Percentiles rank a stretch among this genome's conserved stretches.
Conservation (phyloP, 345 rosid species). For the Rhodomyrtus tomentosa region DNA sequence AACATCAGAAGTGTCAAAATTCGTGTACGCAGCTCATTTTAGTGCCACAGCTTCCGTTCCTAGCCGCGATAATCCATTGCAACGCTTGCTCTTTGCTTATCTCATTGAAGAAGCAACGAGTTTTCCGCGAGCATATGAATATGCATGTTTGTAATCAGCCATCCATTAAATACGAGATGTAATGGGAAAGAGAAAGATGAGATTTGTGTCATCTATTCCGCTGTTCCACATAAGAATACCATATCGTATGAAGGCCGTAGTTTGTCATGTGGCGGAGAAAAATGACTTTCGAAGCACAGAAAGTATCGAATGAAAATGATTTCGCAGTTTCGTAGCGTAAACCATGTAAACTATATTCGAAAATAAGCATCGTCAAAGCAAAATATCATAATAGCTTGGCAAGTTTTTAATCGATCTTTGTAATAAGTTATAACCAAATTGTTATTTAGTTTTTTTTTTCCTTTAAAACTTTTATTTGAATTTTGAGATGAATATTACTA, state of each 20-base stretch:
- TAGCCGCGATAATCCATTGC: not conserved
- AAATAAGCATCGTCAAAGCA: not conserved
- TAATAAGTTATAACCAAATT: not conserved
- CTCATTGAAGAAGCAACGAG: not conserved
- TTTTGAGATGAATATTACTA: not conserved
- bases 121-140: not conserved
- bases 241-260: not conserved
- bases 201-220: not conserved
- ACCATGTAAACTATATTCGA: not conserved
- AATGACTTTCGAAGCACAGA: not conserved
- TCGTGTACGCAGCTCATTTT: too few relatives aligned
- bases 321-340: not conserved
- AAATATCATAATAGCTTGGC: not conserved
- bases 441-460: not conserved
- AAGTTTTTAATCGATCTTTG: not conserved
- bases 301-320: not conserved
- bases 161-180: not conserved
- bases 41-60: not conserved
- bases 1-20: too few relatives aligned
- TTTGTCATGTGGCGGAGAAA: not conserved
- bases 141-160: not conserved
- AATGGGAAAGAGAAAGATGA: not conserved
- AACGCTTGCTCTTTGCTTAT: not conserved
- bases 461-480: not conserved
- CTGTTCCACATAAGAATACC: not conserved